Evolutionary conservation across 2,329 filamentous ascomycete genomes (phyloP).

Genomic region (Coniella lustricola): DNA sequence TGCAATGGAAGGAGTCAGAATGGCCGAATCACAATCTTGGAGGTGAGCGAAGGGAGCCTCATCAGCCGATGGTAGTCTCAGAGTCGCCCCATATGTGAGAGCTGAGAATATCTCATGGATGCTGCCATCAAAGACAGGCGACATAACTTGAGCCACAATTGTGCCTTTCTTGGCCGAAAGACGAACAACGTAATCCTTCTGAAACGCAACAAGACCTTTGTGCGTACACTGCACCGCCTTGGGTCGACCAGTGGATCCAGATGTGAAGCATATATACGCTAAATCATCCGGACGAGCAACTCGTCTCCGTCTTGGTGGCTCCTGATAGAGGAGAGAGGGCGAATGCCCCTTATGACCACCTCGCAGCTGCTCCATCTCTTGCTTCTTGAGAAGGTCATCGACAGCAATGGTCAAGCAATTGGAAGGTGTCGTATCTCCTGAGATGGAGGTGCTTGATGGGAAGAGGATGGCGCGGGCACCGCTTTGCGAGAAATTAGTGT

Average conservation of each 20-base stretch:
- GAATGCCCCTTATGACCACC: not conserved
- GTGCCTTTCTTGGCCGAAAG: slow-evolving; percentile 23
- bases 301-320: too few relatives aligned
- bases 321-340: too few relatives aligned
- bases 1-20: not conserved
- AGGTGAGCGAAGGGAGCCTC: not conserved
- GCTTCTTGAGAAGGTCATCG: not conserved
- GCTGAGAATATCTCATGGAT: slow-evolving; percentile 34
- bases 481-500: not conserved
- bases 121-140: slow-evolving; percentile 35
- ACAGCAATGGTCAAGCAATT: not conserved
- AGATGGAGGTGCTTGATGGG: not conserved
- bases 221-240: slow-evolving; percentile 16
- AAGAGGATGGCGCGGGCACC: not conserved
- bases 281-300: not conserved
- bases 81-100: slow-evolving; percentile 31
- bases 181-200: not conserved
- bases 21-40: not conserved
- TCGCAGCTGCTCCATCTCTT: too few relatives aligned
- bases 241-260: slow-evolving; percentile 35
- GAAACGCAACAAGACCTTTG: not conserved
- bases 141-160: slow-evolving; percentile 34
- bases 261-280: slow-evolving; percentile 38
- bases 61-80: slow-evolving; percentile 28
- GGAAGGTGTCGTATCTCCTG: not conserved